A percentile compares a stretch with the other conserved stretches of the same genome.
Evolutionary conservation across 2,329 filamentous ascomycete species (phyloP).

Genomic region (Aspergillus ustus): DNA sequence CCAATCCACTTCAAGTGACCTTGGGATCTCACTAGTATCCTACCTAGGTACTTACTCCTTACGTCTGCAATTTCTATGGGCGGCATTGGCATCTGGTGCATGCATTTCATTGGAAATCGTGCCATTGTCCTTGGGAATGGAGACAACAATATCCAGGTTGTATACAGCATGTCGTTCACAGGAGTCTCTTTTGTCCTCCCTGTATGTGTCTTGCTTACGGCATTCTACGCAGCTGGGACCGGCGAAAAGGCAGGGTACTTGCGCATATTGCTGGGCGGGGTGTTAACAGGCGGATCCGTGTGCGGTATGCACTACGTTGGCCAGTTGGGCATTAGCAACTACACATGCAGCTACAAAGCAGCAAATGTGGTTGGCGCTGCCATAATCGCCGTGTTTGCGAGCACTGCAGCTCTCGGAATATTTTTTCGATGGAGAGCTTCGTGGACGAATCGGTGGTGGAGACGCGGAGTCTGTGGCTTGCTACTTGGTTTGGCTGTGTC

Average conservation of each 20-base stretch:
- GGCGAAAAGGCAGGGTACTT: conserved; percentile 62
- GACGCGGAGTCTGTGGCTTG: conserved; percentile 67
- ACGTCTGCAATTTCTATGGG: conserved; percentile 73
- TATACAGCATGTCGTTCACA: conserved; percentile 74
- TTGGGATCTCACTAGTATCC: conserved; percentile 6
- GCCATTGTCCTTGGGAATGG: conserved; percentile 74
- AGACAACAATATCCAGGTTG: conserved; percentile 67
- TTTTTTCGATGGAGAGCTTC: conserved; percentile 78
- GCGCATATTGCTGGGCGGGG: conserved; percentile 66
- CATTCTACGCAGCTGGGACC: conserved; percentile 71
- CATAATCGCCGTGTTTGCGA: conserved; percentile 73
- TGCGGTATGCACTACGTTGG: conserved; percentile 88
- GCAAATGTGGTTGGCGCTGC: conserved; percentile 69
- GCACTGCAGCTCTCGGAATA: conserved; percentile 69
- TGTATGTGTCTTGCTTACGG: conserved; percentile 72
- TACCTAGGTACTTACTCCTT: conserved; percentile 63
- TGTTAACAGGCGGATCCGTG: conserved; percentile 73
- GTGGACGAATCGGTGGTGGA: conserved; percentile 82
- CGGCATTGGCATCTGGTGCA: conserved; percentile 74
- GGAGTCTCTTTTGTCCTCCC: conserved; percentile 80
- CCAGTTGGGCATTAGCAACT: conserved; percentile 82
- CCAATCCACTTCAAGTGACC: neutral
- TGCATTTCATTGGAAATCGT: conserved; percentile 84
- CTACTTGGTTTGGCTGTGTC: conserved; percentile 75
- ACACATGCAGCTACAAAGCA: conserved; percentile 65